Percentiles rank a stretch among this genome's conserved stretches.
Evolutionary conservation across 2,329 filamentous ascomycete genomes (phyloP).

Genomic region (Botrytis tulipae): DNA sequence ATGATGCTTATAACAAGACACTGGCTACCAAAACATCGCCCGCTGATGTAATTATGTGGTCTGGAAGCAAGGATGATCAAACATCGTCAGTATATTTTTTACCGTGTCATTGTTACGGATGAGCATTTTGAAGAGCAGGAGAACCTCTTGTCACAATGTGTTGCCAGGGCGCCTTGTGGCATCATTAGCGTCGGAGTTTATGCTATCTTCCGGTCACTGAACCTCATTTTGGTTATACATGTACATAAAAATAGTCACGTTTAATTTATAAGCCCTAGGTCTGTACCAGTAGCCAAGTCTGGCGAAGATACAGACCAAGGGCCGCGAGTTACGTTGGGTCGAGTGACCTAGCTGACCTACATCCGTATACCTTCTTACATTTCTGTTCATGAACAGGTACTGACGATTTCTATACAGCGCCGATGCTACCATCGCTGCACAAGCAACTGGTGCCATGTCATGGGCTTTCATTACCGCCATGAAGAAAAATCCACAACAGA

Average conservation of each 20-base stretch:
- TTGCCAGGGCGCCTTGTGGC: constrained; percentile 52
- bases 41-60: constrained; percentile 97
- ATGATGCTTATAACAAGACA: constrained; percentile 75
- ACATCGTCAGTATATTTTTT: constrained; percentile 68
- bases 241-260: constrained; percentile 19
- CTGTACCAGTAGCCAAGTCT: constrained; percentile 31
- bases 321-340: constrained; percentile 39
- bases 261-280: constrained; percentile 33
- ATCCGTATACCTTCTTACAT: background rate
- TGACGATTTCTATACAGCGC: constrained; percentile 53
- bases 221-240: constrained; percentile 27
- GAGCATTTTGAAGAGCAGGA: constrained; percentile 47
- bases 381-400: constrained; percentile 1
- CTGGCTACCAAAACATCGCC: constrained; percentile 87
- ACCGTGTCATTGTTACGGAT: constrained; percentile 57
- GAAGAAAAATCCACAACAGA: constrained; percentile 91
- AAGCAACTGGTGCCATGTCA: constrained; percentile 97
- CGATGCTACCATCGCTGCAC: constrained; percentile 78
- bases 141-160: constrained; percentile 54
- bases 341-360: constrained; percentile 21
- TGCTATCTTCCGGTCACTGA: constrained; percentile 27
- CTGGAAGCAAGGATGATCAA: constrained; percentile 91
- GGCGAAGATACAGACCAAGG: constrained; percentile 35
- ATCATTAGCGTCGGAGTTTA: constrained; percentile 31
- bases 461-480: constrained; percentile 92